A percentile compares a stretch with the other conserved stretches of the same genome.
Evolutionary conservation across 345 rosid species (phyloP).

Genomic region (Eucalyptus curtisii): DNA sequence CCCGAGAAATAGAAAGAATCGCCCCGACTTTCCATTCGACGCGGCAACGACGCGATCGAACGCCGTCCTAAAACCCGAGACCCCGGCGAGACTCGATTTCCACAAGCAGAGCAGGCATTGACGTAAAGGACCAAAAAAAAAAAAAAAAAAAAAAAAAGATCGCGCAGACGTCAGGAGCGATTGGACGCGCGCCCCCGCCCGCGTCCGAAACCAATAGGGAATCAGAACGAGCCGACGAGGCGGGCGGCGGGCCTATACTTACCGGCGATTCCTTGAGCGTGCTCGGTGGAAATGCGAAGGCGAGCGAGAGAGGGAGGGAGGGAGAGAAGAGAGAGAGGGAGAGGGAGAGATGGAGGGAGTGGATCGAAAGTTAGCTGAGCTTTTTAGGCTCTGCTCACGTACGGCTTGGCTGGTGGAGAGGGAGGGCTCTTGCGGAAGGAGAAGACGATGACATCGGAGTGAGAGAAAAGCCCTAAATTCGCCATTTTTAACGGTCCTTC

Average conservation of each 20-base stretch:
- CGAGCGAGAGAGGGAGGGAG: not conserved
- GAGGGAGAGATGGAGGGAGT: not conserved
- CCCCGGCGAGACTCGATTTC: not conserved
- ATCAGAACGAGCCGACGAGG: not conserved
- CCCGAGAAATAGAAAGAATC: not conserved
- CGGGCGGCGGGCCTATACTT: not conserved
- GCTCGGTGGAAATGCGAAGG: not conserved
- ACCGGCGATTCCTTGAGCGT: not conserved
- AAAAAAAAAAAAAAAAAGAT: not conserved
- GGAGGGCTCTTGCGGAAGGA: not conserved
- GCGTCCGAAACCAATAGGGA: not conserved
- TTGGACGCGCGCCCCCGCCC: not conserved
- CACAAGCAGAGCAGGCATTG: not conserved
- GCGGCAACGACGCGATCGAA: not conserved
- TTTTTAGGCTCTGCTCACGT: not conserved
- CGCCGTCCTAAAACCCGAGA: not conserved
- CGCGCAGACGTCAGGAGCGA: not conserved
- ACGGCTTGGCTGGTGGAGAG: not conserved
- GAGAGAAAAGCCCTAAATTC: not conserved
- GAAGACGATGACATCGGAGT: not conserved
- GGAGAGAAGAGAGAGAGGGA: not conserved
- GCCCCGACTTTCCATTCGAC: not conserved
- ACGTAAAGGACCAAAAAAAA: not conserved
- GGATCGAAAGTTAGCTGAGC: not conserved
- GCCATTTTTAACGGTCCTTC: not conserved